These are phyloP conservation scores for Pelargonium australe DNA, from an alignment of 441 rosid species.

Conservation along the genomic window DNA sequence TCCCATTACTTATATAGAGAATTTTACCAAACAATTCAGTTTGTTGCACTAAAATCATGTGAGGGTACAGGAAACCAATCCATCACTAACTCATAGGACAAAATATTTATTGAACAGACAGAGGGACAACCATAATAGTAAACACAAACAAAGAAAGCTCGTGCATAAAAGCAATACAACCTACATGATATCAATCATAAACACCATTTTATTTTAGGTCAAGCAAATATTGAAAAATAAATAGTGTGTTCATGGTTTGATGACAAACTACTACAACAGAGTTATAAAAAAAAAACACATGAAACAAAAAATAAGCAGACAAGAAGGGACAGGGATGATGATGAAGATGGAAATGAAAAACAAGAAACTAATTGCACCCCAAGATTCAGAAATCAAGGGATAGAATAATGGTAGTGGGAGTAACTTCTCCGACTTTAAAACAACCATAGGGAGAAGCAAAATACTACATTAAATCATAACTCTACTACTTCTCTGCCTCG, in stretches of 20 bases:
- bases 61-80: no score
- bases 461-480: conserved; percentile 8
- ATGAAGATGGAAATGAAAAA: conserved; percentile 4
- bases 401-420: conserved; percentile 14
- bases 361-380: conserved; percentile 1
- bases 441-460: conserved; percentile 27
- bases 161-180: no score
- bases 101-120: no score
- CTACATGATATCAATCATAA: neutral
- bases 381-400: conserved; percentile 12
- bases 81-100: no score
- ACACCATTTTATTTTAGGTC: neutral
- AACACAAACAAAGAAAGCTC: no score
- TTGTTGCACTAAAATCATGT: no score
- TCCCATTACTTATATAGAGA: no score
- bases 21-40: no score
- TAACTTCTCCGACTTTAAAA: conserved; percentile 32
- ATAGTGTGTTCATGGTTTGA: neutral
- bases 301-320: conserved; percentile 15
- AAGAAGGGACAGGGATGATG: conserved; percentile 12
- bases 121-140: no score
- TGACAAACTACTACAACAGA: conserved; percentile 9
- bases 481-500: conserved; percentile 35
- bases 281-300: neutral
- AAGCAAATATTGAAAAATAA: neutral